Evolutionary conservation across 164 flowering plant genomes (phyloP), one percentile per base, ranked within the genome.

Genomic region (Aristolochia contorta): DNA sequence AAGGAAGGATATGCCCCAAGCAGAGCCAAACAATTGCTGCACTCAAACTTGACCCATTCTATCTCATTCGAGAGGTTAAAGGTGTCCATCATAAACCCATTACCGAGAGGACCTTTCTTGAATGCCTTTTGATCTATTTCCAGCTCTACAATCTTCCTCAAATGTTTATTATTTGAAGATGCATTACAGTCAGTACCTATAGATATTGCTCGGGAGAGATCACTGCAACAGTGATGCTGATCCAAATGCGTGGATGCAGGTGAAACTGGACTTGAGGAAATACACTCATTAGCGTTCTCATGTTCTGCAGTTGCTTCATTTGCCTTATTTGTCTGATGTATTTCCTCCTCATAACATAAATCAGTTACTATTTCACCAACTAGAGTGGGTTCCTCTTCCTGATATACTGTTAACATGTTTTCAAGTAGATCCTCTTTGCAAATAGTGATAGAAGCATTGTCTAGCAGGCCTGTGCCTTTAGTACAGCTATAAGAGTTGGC

Each of bases 1-100:
- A 6, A 53, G 65, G 68, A 74, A 41, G 96, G 96, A 60, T 79
- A 93, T 23, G 88, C 84, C 68, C 99, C 97, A 58, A 93, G 69
- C 22, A 80, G 69, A 69, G 77, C 73, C 20, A 85, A 86, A 69
- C 99, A 93, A 16, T 77, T 71, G 23, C 78, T 78, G 61, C 97
- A 93, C 12, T 50, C 47, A 69, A 77, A 77, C 60, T 84, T 80
- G 49, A 68, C 59, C 97, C 99, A 91, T 52, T 81, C 63, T 57
- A 91, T 64, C 64, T 79, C 82, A 73, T 72, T 77, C 48, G 95
- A 82, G 53, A 84, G 75, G 70, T 81, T 78, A 47, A 80, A 76
- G 41, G 83, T 74, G 66, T 68, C 78, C 52, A 75, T 71, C 84
- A 91, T 80, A 71, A 94, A 90, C 64, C 74, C 74, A 78, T 79